A percentile compares a stretch with the other conserved stretches of the same genome.
Evolutionary conservation across 2,329 filamentous ascomycete species (phyloP).

Genomic region (Alternaria infectoria): DNA sequence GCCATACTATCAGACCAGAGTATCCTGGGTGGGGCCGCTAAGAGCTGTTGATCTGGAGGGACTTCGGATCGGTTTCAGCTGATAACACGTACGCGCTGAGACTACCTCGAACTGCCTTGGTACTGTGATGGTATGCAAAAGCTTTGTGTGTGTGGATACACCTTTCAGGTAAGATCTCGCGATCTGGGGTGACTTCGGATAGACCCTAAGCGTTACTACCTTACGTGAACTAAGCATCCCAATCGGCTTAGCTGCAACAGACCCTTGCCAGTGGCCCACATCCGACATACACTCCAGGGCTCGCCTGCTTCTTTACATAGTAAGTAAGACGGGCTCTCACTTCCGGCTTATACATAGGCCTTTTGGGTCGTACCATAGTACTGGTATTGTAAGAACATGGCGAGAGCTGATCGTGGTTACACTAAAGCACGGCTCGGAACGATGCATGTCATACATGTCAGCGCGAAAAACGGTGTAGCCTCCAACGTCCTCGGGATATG

Average conservation of each 20-base stretch:
- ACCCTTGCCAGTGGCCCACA: neutral
- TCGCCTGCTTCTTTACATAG: neutral
- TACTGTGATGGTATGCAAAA: neutral
- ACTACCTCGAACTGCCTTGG: neutral
- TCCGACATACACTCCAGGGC: neutral
- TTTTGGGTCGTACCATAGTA: neutral
- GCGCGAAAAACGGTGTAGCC: neutral
- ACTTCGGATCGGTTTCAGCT: neutral
- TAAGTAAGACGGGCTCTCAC: neutral
- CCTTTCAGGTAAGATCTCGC: neutral
- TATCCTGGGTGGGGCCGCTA: neutral
- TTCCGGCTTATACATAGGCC: neutral
- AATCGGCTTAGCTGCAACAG: neutral
- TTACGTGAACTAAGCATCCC: neutral
- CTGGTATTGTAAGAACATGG: neutral
- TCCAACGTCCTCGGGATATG: neutral
- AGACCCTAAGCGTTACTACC: neutral
- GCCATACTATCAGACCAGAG: neutral
- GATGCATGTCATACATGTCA: slow-evolving; percentile 1
- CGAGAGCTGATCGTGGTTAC: neutral
- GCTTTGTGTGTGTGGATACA: neutral
- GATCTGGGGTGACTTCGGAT: neutral
- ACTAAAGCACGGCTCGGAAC: slow-evolving; percentile 1
- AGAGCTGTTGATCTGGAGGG: neutral
- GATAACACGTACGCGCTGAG: neutral